Evolutionary conservation across 495 filamentous ascomycete genomes (phyloP), one percentile per base, ranked within the genome.

Genomic region (Lichina pygmaea): DNA sequence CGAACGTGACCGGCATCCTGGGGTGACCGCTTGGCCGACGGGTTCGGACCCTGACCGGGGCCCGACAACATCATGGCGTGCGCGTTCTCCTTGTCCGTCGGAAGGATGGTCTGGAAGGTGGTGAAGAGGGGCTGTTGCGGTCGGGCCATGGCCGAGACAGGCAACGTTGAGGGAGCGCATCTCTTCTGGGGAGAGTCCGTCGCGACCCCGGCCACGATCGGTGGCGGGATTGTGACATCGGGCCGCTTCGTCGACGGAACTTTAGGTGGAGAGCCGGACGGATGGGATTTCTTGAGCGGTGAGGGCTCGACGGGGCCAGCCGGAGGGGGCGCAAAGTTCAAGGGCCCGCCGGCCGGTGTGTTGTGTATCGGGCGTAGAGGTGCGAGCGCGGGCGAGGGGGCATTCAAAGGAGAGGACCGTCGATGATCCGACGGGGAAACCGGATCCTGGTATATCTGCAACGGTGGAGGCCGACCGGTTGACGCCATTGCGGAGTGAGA

Each of bases 1-100:
- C 75, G 76, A 41, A 82, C 72, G 3, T 78, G 74, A 7, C 78
- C 75, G 6, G 80, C 71, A 47, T 91, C 81, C 59, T 78, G 65
- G 45, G 86, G 60, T 11, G 68, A 60, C 45, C 77, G 67, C 60
- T 89, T 89, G 47, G 70, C 55, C 0, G 68, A 61, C 12, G 64
- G 58, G 48, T 75, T 77, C 48, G 71, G 65, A 33, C 66, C 71
- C 53, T 73, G 75, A 15, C 67, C 61, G 17, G 69, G 65, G 52
- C 68, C 55, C 34, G 65, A 60, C 53, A 48, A 66, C 52, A 55
- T 62, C 63, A 38, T 42, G 32, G 63, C 64, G 36, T 66, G 59
- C 40, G 64, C 54, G 51, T 83, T 81, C 58, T 91, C 81, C 59
- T 84, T 85, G 46, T 71, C 65, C 43, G 49, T 45, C 53, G 58